Conservation (phyloP, 352 stramenopile genomes). For the Phytophthora palmivora region DNA sequence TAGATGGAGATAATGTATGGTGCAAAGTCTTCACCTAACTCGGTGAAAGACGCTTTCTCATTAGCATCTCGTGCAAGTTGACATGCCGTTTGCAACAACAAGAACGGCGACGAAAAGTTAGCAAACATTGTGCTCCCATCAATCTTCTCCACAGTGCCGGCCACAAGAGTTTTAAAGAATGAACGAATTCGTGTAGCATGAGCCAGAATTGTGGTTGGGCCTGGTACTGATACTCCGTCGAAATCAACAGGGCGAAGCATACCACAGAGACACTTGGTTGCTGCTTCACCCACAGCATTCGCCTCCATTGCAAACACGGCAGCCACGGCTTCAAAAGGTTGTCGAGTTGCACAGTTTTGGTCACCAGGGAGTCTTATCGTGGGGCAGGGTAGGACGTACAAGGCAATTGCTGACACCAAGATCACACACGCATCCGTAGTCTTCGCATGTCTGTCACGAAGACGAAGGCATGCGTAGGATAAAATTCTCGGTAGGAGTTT, state of each 20-base stretch:
- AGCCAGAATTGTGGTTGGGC: constrained; percentile 26
- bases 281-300: constrained; percentile 55
- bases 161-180: constrained; percentile 51
- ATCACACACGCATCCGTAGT: constrained; percentile 66
- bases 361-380: constrained; percentile 10
- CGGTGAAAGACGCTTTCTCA: constrained; percentile 25
- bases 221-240: constrained; percentile 48
- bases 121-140: constrained; percentile 54
- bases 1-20: constrained; percentile 50
- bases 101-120: constrained; percentile 54
- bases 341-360: constrained; percentile 3
- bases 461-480: constrained; percentile 50
- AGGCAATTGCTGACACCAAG: constrained; percentile 52
- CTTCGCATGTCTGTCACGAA: constrained; percentile 63
- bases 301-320: constrained; percentile 45
- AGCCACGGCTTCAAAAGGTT: constrained; percentile 45
- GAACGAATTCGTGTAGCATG: constrained; percentile 45
- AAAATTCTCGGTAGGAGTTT: constrained; percentile 56
- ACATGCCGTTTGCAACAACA: constrained; percentile 52
- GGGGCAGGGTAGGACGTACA: constrained; percentile 52
- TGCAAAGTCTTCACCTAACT: constrained; percentile 44
- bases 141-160: constrained; percentile 47
- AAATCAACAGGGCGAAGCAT: constrained; percentile 61
- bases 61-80: constrained; percentile 41
- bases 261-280: constrained; percentile 54